phyloP scores from a whole-genome alignment of 2,329 filamentous ascomycete species.

The Hymenoscyphus albidus region DNA sequence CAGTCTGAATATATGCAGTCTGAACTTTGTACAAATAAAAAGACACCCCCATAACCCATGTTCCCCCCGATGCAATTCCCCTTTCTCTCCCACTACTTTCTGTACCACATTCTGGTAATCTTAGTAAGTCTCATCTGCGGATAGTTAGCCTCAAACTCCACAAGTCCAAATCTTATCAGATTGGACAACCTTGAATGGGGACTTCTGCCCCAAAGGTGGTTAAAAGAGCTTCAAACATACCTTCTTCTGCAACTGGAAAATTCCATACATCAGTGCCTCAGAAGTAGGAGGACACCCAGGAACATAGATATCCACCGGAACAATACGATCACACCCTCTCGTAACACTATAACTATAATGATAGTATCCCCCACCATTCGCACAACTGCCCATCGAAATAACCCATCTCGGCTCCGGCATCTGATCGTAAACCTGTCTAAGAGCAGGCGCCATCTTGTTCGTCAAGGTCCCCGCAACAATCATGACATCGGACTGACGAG shows the following conservation, averaged over 20 bases:
- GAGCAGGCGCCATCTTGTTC: slow-evolving; percentile 92
- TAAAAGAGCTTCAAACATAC: slow-evolving; percentile 40
- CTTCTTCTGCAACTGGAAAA: slow-evolving; percentile 75
- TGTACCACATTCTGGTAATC: slow-evolving; percentile 54
- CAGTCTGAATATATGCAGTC: slow-evolving; percentile 26
- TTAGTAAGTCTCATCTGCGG: slow-evolving; percentile 39
- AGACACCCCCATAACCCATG: slow-evolving; percentile 10
- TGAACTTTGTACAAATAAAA: slow-evolving; percentile 29
- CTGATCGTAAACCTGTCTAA: slow-evolving; percentile 90
- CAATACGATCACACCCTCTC: slow-evolving; percentile 70
- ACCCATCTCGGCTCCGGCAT: slow-evolving; percentile 93
- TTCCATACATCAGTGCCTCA: slow-evolving; percentile 60
- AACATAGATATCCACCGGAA: slow-evolving; percentile 77
- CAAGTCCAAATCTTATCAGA: background rate
- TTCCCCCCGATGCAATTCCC: background rate
- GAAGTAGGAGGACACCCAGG: slow-evolving; percentile 65
- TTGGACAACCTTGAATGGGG: background rate
- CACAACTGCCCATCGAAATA: slow-evolving; percentile 77
- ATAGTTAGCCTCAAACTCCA: slow-evolving; percentile 5
- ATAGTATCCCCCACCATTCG: slow-evolving; percentile 82
- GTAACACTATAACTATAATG: slow-evolving; percentile 80
- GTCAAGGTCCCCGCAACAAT: slow-evolving; percentile 89
- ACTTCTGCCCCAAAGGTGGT: background rate
- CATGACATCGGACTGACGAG: slow-evolving; percentile 87
- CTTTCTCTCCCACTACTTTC: slow-evolving; percentile 42